phyloP scores from a whole-genome alignment of 306 rosid genomes.

The Castanea sativa region DNA sequence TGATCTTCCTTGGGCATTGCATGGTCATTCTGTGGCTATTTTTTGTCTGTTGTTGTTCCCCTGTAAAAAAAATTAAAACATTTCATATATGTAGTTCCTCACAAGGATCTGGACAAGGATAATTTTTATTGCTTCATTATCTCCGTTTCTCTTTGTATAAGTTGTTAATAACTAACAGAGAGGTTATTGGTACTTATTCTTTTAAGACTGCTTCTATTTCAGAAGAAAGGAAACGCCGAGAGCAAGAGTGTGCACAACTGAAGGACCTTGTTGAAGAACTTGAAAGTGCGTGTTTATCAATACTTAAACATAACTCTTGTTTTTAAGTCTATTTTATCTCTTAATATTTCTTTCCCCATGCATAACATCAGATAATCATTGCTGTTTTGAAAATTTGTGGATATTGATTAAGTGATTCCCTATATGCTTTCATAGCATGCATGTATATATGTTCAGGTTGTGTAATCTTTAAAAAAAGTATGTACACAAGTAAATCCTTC shows the following conservation, averaged over 20 bases:
- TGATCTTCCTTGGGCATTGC: background rate
- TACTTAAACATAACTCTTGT: background rate
- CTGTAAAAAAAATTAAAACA: background rate
- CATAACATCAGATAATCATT: constrained; percentile 1
- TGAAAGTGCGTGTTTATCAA: constrained; percentile 60
- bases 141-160: constrained; percentile 1
- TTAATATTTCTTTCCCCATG: background rate
- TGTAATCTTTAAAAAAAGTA: background rate
- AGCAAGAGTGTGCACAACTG: constrained; percentile 60
- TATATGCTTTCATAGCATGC: background rate
- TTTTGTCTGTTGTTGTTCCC: no score
- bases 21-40: no score
- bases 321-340: background rate
- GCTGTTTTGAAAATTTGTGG: background rate
- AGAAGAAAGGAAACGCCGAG: constrained; percentile 67
- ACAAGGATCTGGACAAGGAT: background rate
- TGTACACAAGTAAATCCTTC: background rate
- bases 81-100: background rate
- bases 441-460: background rate
- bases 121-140: background rate
- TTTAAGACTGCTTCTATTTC: constrained; percentile 27
- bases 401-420: background rate
- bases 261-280: constrained; percentile 80
- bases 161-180: background rate
- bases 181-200: constrained; percentile 4